phyloP scores from a whole-genome alignment of 2,329 filamentous ascomycete genomes.

The Penicillium crustosum region DNA sequence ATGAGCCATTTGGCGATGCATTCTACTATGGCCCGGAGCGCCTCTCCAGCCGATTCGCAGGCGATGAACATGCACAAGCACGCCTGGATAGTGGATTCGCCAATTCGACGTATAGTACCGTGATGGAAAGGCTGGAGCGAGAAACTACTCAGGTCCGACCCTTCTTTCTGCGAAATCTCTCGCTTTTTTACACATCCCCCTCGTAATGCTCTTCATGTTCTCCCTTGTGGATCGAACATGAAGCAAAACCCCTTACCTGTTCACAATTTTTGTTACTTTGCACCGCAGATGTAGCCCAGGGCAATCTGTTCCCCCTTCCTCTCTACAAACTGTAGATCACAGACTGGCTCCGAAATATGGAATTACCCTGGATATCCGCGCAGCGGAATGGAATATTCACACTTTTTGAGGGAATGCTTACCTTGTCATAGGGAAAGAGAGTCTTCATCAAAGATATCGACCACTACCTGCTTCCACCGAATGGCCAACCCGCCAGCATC shows the following conservation, averaged over 20 bases:
- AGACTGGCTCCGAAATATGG: not conserved
- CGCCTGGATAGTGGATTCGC: conserved; percentile 46
- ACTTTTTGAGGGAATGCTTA: conserved; percentile 39
- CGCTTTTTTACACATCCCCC: conserved; percentile 15
- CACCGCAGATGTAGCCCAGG: not conserved
- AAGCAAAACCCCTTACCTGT: not conserved
- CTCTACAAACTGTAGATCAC: not conserved
- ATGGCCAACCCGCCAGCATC: conserved; percentile 65
- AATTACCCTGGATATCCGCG: conserved; percentile 1
- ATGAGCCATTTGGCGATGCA: conserved; percentile 95
- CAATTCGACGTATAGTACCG: conserved; percentile 54
- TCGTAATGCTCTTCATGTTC: conserved; percentile 2
- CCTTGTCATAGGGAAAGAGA: conserved; percentile 70
- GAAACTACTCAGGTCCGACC: conserved; percentile 70
- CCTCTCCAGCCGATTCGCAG: conserved; percentile 73
- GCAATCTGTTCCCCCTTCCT: not conserved
- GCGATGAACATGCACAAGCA: conserved; percentile 57
- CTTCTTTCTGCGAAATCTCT: conserved; percentile 27
- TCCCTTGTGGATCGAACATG: conserved; percentile 3
- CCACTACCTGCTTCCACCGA: conserved; percentile 81
- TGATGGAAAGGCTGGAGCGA: conserved; percentile 72
- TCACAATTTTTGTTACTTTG: conserved; percentile 16
- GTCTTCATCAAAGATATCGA: conserved; percentile 98
- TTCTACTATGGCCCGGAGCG: conserved; percentile 95
- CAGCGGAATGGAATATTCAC: conserved; percentile 1